These are phyloP conservation scores for Crithidia thermophila DNA, from an alignment of 208 protist species.

Conservation along the genomic window DNA sequence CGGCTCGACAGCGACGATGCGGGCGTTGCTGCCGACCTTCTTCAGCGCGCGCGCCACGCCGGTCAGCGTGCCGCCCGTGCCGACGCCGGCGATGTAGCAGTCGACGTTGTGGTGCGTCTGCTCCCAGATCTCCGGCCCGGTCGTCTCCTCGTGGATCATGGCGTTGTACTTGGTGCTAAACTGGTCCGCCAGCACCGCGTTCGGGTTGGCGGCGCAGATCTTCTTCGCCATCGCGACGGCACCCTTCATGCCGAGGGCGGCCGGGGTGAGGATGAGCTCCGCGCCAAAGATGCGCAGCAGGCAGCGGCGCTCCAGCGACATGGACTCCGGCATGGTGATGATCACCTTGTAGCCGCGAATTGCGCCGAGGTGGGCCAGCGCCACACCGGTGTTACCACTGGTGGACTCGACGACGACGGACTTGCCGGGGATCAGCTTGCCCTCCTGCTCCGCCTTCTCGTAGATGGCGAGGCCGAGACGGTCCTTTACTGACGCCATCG, in stretches of 20 bases:
- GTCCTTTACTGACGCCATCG: slow-evolving; percentile 89
- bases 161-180: slow-evolving; percentile 90
- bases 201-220: slow-evolving; percentile 70
- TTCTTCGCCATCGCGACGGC: slow-evolving; percentile 81
- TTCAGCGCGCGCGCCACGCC: slow-evolving; percentile 78
- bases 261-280: slow-evolving; percentile 89
- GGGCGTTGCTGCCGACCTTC: slow-evolving; percentile 46
- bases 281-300: slow-evolving; percentile 87
- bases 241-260: slow-evolving; percentile 89
- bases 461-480: slow-evolving; percentile 81
- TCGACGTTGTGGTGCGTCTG: slow-evolving; percentile 83
- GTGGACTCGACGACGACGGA: slow-evolving; percentile 89
- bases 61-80: slow-evolving; percentile 88
- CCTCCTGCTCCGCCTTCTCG: slow-evolving; percentile 83
- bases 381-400: slow-evolving; percentile 92
- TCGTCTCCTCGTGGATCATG: slow-evolving; percentile 89
- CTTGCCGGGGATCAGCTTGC: slow-evolving; percentile 78
- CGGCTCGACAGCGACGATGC: slow-evolving; percentile 86
- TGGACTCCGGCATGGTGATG: slow-evolving; percentile 92
- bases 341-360: slow-evolving; percentile 87
- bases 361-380: slow-evolving; percentile 81
- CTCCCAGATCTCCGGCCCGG: slow-evolving; percentile 89
- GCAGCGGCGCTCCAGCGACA: slow-evolving; percentile 88
- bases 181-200: slow-evolving; percentile 84
- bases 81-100: slow-evolving; percentile 86